Conservation (phyloP, 140 eudicot species). For the Ambrosia hybrid region DNA sequence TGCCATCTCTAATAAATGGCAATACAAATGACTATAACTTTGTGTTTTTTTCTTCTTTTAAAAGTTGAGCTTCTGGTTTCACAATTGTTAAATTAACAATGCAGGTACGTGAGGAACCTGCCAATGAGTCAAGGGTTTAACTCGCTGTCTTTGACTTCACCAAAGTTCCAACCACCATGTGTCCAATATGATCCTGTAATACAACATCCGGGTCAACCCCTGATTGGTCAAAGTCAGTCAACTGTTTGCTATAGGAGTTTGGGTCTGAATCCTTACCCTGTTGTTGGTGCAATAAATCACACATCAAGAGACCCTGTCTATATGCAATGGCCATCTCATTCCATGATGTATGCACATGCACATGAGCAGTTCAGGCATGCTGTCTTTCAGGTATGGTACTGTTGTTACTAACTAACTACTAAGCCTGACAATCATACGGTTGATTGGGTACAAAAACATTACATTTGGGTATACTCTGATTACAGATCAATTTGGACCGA, state of each 20-base stretch:
- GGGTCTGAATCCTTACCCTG: conserved; percentile 36
- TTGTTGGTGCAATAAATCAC: conserved; percentile 56
- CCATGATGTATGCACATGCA: conserved; percentile 79
- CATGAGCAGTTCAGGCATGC: conserved; percentile 81
- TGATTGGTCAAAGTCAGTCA: conserved; percentile 50
- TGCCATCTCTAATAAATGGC: not conserved
- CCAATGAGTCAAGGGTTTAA: conserved; percentile 54
- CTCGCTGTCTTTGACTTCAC: conserved; percentile 53
- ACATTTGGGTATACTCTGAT: too few species aligned
- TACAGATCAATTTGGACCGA: too few species aligned
- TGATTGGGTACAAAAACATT: too few species aligned
- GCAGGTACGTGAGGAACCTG: conserved; percentile 74
- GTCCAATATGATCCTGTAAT: conserved; percentile 64
- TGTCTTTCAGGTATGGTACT: conserved; percentile 63
- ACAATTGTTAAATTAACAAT: not conserved
- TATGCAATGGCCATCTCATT: conserved; percentile 82
- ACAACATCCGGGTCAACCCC: conserved; percentile 61
- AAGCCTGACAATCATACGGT: too few species aligned
- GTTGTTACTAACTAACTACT: too few species aligned
- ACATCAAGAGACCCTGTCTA: conserved; percentile 65
- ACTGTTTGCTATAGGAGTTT: conserved; percentile 49
- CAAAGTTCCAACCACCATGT: conserved; percentile 59
- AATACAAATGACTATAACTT: too few species aligned
- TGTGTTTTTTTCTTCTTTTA: not conserved
- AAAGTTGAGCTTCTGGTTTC: not conserved